Percentiles rank a stretch among this genome's conserved stretches.
Evolutionary conservation across 345 rosid species (phyloP).

Genomic region (Euphorbia peplus): DNA sequence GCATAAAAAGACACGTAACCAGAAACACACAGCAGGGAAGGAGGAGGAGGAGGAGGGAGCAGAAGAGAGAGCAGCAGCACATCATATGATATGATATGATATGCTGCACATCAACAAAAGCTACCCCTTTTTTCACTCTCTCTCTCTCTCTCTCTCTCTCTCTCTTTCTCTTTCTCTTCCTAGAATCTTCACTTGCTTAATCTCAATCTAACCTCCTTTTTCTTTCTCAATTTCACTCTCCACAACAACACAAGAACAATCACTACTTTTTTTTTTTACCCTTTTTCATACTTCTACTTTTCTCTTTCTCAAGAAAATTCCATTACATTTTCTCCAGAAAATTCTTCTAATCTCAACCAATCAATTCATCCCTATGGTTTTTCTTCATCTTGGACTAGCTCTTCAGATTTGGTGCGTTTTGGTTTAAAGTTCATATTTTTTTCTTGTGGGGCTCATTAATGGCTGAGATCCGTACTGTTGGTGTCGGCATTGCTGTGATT

Average conservation of each 20-base stretch:
- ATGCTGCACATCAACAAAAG: no score
- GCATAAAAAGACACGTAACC: neutral
- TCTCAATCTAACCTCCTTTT: no score
- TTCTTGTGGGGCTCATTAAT: slow-evolving; percentile 4
- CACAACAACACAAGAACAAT: neutral
- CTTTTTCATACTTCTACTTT: neutral
- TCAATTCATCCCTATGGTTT: neutral
- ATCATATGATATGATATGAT: no score
- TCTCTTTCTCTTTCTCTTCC: neutral
- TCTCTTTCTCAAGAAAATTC: neutral
- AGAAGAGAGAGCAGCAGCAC: neutral
- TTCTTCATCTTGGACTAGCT: neutral
- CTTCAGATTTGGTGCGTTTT: slow-evolving; percentile 11
- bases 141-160: no score
- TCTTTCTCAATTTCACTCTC: neutral
- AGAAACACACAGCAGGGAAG: no score
- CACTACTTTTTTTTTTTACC: neutral
- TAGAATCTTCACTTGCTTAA: neutral
- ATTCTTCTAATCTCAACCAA: no score
- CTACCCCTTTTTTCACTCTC: no score
- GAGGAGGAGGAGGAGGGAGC: no score
- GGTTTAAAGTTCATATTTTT: no score
- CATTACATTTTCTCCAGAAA: slow-evolving; percentile 4
- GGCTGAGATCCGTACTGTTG: slow-evolving; percentile 39
- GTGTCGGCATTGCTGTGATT: slow-evolving; percentile 41